These are phyloP conservation scores for Talaromyces sp. DNA, from an alignment of 2,329 filamentous ascomycete genomes.

Conservation along the genomic window DNA sequence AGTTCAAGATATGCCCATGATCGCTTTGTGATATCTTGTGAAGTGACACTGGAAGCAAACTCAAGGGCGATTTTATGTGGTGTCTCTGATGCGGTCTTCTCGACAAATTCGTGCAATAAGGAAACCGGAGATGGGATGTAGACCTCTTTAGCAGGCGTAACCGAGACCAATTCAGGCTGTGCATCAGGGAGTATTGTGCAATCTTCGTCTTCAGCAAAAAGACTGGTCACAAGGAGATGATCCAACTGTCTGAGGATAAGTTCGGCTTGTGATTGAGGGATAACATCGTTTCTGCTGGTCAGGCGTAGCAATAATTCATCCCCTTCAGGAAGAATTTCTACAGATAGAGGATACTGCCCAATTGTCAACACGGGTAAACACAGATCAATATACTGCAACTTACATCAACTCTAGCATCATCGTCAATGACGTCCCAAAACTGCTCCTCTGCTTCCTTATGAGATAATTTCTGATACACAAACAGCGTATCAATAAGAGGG, in stretches of 20 bases:
- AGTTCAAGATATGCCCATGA: slow-evolving; percentile 75
- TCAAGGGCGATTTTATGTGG: slow-evolving; percentile 70
- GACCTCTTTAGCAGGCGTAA: slow-evolving; percentile 60
- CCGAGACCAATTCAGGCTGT: slow-evolving; percentile 52
- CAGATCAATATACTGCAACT: slow-evolving; percentile 21
- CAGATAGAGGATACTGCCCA: slow-evolving; percentile 66
- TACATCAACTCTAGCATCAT: slow-evolving; percentile 67
- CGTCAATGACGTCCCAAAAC: slow-evolving; percentile 62
- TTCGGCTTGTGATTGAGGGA: slow-evolving; percentile 67
- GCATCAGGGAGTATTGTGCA: slow-evolving; percentile 42
- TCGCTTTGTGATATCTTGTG: slow-evolving; percentile 46
- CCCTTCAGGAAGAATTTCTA: slow-evolving; percentile 67
- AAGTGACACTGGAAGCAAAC: slow-evolving; percentile 63
- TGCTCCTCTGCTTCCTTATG: slow-evolving; percentile 23
- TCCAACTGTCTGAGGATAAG: slow-evolving; percentile 73
- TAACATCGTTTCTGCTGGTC: slow-evolving; percentile 62
- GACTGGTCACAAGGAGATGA: slow-evolving; percentile 58
- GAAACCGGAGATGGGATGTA: slow-evolving; percentile 58
- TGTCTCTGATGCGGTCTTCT: slow-evolving; percentile 55
- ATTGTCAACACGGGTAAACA: slow-evolving; percentile 20
- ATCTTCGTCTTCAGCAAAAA: slow-evolving; percentile 48
- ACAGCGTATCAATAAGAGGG: slow-evolving; percentile 76
- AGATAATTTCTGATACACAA: slow-evolving; percentile 72
- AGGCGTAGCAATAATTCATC: slow-evolving; percentile 61
- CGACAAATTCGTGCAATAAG: slow-evolving; percentile 77